A percentile compares a stretch with the other conserved stretches of the same genome.
Evolutionary conservation across 768 basidiomycete genomes (phyloP).

Genomic region (Boletus pseudo-olivaceus): DNA sequence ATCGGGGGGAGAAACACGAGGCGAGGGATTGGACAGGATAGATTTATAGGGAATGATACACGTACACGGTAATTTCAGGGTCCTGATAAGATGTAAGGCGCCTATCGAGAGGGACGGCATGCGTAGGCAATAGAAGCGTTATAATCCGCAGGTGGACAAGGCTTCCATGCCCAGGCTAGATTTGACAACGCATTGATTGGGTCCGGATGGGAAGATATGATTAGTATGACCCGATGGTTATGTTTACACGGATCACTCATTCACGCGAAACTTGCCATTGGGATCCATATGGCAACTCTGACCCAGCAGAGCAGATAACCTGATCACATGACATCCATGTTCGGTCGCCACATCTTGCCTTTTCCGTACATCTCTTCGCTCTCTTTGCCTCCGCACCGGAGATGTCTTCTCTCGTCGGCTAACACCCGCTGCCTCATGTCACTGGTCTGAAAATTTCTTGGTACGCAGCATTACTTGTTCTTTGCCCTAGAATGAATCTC

Average conservation of each 20-base stretch:
- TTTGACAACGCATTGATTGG: conserved; percentile 14
- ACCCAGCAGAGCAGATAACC: conserved; percentile 8
- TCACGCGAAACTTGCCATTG: conserved; percentile 13
- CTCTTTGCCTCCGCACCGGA: conserved; percentile 22
- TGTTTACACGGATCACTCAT: conserved; percentile 9
- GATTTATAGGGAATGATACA: conserved; percentile 31
- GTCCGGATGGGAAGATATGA: conserved; percentile 17
- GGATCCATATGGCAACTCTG: conserved; percentile 15
- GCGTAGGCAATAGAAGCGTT: conserved; percentile 31
- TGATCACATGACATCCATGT: conserved; percentile 12
- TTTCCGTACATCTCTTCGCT: conserved; percentile 2
- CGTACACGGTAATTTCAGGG: conserved; percentile 36
- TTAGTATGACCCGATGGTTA: conserved; percentile 11
- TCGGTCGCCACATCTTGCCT: conserved; percentile 9
- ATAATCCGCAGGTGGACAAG: conserved; percentile 17
- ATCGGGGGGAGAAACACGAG: conserved; percentile 26
- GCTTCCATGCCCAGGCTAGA: conserved; percentile 23
- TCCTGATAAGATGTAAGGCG: conserved; percentile 29
- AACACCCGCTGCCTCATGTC: conserved; percentile 17
- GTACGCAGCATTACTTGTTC: conserved; percentile 5
- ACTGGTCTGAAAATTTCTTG: conserved; percentile 6
- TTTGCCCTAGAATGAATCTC: neutral
- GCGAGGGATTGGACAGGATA: conserved; percentile 12
- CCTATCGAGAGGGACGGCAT: conserved; percentile 30
- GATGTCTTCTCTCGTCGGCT: conserved; percentile 16